Base-by-base conservation (phyloP, 2,329 filamentous ascomycete genomes). In the Hypoxylon sp. region DNA sequence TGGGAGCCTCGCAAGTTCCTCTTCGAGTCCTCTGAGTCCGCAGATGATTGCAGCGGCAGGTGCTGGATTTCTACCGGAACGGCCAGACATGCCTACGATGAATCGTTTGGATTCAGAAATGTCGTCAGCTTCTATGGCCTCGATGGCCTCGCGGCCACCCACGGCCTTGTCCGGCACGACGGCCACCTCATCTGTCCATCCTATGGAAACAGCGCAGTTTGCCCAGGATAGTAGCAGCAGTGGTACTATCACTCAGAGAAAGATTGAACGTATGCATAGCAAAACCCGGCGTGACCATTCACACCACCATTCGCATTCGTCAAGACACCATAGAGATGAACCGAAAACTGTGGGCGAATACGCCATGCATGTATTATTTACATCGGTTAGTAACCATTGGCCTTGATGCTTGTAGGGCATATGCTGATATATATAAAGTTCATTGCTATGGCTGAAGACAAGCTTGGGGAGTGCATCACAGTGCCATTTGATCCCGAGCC, bases 271-370 rank as follows among this genome's bases (percentile, higher is more conserved):
- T 63, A 88, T 88, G 78, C 88, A 90, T 25, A 90, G 87, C 60
- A 92, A 88, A 77, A 82, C 87, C 48, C 88, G 90, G 70, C 87
- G 90, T 74, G 91, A 94, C 67, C 90, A 93, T 76, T 82, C 85
- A 5, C 90, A 91, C 74, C 89, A 94, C 74, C 90, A 90, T 71
- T 92, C 92, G 14, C 90, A 93, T 74, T 95, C 92, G 34, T 90
- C 90, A 53, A 86, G 88, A 59, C 88, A 90, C 73, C 84, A 89
- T 72, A 87, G 88, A 71, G 88, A 91, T 56, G 93, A 97, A 69
- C 88, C 91, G 70, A 97, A 95, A 79, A 97, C 94, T 0, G 94
- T 97, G n/a, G 94, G 94, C 59, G 96, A 99, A 82, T 98, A 97
- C 86, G 96, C 96, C 19, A 83, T 99, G 65, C 95, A 98, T 79